Percentiles rank a stretch among this genome's conserved stretches.
phyloP scores from a whole-genome alignment of 2,329 filamentous ascomycete genomes.

The Periconia sp. region DNA sequence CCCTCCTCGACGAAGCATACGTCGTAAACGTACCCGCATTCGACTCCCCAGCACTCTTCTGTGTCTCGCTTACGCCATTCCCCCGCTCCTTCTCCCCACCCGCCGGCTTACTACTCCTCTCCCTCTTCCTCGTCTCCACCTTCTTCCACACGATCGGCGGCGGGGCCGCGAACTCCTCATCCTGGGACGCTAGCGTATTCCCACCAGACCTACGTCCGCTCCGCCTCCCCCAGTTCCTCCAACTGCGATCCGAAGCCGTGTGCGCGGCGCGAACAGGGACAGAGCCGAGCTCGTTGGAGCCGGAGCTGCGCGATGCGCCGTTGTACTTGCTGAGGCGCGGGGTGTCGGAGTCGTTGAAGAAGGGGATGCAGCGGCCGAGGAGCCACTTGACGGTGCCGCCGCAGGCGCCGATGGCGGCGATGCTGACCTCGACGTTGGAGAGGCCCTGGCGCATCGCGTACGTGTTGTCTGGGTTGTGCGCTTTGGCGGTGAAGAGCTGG shows the following conservation, averaged over 20 bases:
- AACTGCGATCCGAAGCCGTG: neutral
- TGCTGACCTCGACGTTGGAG: constrained; percentile 21
- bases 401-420: constrained; percentile 18
- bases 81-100: neutral
- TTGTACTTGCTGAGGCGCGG: constrained; percentile 2
- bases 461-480: constrained; percentile 7
- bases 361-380: constrained; percentile 16
- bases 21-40: neutral
- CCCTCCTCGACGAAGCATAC: constrained; percentile 1
- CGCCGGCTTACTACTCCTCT: neutral
- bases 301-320: neutral
- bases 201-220: neutral
- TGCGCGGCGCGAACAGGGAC: neutral
- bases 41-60: neutral
- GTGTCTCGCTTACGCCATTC: neutral
- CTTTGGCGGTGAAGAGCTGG: constrained; percentile 9
- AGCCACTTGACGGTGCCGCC: constrained; percentile 22
- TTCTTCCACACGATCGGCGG: constrained; percentile 3
- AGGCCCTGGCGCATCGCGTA: constrained; percentile 13
- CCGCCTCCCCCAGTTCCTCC: neutral
- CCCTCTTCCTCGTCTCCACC: neutral
- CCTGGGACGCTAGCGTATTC: neutral
- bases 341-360: constrained; percentile 7
- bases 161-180: neutral
- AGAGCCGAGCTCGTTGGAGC: neutral